Evolutionary conservation across 345 rosid genomes (phyloP), one percentile per base, ranked within the genome.

Genomic region (Garcia nutans): DNA sequence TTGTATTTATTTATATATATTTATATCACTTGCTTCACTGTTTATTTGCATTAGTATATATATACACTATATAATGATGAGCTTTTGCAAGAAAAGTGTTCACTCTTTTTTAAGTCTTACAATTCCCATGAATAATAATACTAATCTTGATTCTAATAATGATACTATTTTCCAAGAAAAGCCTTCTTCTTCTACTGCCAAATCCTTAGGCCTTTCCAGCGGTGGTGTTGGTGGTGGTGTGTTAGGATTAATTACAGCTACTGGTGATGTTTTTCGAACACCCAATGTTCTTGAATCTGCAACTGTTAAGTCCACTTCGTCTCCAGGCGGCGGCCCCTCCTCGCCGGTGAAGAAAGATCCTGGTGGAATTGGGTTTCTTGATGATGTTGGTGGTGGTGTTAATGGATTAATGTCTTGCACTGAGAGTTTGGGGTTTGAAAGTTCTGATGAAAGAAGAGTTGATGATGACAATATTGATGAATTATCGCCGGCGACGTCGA

Each of bases 361-460:
- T 0, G 83, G 80, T 4, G 86, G 81, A 73, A 62, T 82, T 11
- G 81, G 87, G 2, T 87, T 85, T 77, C 24, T 80, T 31, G 91
- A 89, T 37, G 87, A 87, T 57, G 72, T 82, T 8, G 92, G 88
- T 5, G 87, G 87, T 0, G 87, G 80, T 8, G 81, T 80, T 69
- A 81, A 86, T 65, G 92, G 94, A 42, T 69, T 91, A 74, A 86
- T 77, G 90, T 89, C 91, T 12, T 93, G 97, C 68, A 93, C 97
- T 2, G 98, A 93, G 88, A 88, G 92, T 75, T 80, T 93, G 19
- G 98, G 98, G 73, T 91, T 89, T 58, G 98, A 93, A 89, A 93
- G 98, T 76, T 91, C 81, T 11, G 89, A 88, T 50, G 91, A 88
- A 75, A 86, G 84, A 17, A 80, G 75, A 73, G 80, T 74, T 24